Percentiles rank a stretch among this genome's conserved stretches.
Evolutionary conservation across 768 basidiomycete species (phyloP).

Genomic region (Coprinopsis marcescibilis): DNA sequence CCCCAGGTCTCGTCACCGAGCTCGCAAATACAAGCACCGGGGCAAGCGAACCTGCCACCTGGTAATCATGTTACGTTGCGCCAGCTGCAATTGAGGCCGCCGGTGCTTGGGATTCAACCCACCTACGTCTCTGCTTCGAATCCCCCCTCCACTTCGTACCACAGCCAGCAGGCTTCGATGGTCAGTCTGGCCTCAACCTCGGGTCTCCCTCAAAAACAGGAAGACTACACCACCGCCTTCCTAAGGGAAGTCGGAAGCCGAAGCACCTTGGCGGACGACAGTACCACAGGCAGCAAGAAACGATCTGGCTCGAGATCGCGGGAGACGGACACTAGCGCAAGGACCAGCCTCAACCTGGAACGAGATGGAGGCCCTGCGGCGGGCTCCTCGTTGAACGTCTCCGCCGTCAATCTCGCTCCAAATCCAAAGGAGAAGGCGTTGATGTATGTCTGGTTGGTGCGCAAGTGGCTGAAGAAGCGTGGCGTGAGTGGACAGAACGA

Average conservation of each 20-base stretch:
- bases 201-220: neutral
- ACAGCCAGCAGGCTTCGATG: conserved; percentile 7
- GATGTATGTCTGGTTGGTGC: conserved; percentile 73
- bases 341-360: conserved; percentile 9
- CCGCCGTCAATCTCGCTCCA: neutral
- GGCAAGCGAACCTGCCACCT: conserved; percentile 14
- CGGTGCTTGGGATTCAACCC: conserved; percentile 63
- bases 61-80: conserved; percentile 24
- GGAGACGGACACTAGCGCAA: neutral
- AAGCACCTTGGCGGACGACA: conserved; percentile 1
- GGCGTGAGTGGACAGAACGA: conserved; percentile 18
- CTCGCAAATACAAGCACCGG: conserved; percentile 9
- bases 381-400: conserved; percentile 3
- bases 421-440: conserved; percentile 31
- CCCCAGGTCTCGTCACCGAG: conserved; percentile 9
- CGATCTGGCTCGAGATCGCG: conserved; percentile 1
- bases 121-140: conserved; percentile 44
- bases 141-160: conserved; percentile 8
- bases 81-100: conserved; percentile 29
- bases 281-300: conserved; percentile 2
- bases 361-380: conserved; percentile 5
- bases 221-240: neutral
- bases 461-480: conserved; percentile 60
- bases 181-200: conserved; percentile 1
- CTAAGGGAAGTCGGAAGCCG: conserved; percentile 2